A percentile compares a stretch with the other conserved stretches of the same genome.
These are phyloP conservation scores for Phaeotremella skinneri DNA, from an alignment of 768 basidiomycete genomes.

Conservation along the genomic window DNA sequence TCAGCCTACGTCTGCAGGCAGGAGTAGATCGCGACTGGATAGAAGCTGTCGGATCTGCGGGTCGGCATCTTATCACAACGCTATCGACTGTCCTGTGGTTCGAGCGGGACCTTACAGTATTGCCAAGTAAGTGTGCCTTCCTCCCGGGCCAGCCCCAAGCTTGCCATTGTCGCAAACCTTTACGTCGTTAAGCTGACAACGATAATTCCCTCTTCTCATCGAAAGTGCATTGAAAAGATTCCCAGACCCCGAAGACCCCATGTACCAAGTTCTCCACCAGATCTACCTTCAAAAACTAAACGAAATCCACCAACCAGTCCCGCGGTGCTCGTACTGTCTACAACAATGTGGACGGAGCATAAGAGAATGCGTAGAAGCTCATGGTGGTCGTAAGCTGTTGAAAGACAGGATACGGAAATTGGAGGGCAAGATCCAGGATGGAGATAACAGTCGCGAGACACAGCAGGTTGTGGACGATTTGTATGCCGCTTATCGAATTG, in stretches of 20 bases:
- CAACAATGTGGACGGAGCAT: constrained; percentile 14
- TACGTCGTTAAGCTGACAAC: neutral
- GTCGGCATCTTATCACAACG: constrained; percentile 54
- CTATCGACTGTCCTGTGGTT: constrained; percentile 62
- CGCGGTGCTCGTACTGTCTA: constrained; percentile 20
- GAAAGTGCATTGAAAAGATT: constrained; percentile 12
- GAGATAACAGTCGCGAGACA: neutral
- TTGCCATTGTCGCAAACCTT: neutral
- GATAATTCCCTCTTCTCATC: no score
- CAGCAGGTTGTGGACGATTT: neutral
- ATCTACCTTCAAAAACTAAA: neutral
- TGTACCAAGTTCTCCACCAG: neutral
- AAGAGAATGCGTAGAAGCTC: constrained; percentile 15
- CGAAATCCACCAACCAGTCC: neutral
- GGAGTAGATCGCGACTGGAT: neutral
- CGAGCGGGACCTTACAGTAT: constrained; percentile 57
- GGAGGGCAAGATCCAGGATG: neutral
- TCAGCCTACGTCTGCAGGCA: neutral
- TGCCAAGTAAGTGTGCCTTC: constrained; percentile 10
- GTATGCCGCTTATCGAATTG: neutral
- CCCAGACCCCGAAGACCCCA: constrained; percentile 2
- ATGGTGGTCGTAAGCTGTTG: constrained; percentile 20
- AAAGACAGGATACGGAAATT: constrained; percentile 20
- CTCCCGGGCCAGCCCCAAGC: neutral
- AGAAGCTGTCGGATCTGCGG: constrained; percentile 59